Evolutionary conservation across 2,329 filamentous ascomycete species (phyloP), one percentile per base, ranked within the genome.

Genomic region (Colletotrichum eremochloae): DNA sequence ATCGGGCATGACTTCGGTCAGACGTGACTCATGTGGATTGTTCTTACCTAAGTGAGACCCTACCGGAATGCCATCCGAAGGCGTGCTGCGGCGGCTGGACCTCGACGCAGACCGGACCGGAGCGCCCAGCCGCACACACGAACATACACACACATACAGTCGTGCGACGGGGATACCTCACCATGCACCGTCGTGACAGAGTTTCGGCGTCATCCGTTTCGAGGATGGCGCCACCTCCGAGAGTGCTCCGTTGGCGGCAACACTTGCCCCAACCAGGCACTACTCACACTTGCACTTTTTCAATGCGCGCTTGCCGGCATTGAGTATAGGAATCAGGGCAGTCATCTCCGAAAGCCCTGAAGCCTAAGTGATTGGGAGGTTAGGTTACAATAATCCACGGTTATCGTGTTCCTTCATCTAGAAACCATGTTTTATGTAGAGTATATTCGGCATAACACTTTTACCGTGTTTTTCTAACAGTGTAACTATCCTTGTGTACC

Each of bases 1-100:
- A 40, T 29, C 67, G 63, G 33, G 64, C 40, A 68, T 63, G 57
- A 68, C 64, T 68, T 68, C 50, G 64, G 50, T 29, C 57, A 63
- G 57, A 56, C 57, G 40, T 58, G 68, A 71, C 64, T 68, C 64
- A 71, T 48, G 33, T 14, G 31, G 14, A 24, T 15, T 1, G 5
- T 24, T 29, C 24, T 42, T 20, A 40, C 57, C 29, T 15, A 46
- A 60, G 40, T 20, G 46, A n/a, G 3, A 2, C 44, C 20, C 48
- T n/a, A 8, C 46, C 50, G 62, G 62, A 15, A 42, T 44, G 48
- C 6, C 62, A 64, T 64, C 62, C 50, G 50, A 64, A 56, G 50
- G 50, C 18, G 24, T 12, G 18, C 33, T 12, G 24, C 33, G 38
- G 18, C 48, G 18, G 38, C 31, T 38, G 24, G 60, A 3, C 60